Percentiles rank a stretch among this genome's conserved stretches.
These are phyloP conservation scores for Chenopodium formosanum DNA, from an alignment of 148 eudicot species.

Conservation along the genomic window DNA sequence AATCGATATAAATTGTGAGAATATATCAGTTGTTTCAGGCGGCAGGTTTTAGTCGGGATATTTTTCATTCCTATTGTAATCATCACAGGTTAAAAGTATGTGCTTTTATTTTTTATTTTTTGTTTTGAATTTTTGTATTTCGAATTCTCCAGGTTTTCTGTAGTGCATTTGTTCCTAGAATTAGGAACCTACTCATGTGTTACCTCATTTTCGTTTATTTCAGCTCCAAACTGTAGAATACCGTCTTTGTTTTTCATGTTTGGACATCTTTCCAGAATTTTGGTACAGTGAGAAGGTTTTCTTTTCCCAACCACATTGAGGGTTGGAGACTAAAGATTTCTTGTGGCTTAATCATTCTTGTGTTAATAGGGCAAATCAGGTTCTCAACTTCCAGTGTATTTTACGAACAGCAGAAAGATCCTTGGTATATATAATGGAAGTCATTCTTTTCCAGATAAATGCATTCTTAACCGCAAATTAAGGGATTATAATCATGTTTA, in stretches of 20 bases:
- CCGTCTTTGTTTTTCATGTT: not conserved
- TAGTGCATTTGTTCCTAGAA: slow-evolving; percentile 5
- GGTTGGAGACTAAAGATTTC: not conserved
- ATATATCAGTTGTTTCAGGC: slow-evolving; percentile 17
- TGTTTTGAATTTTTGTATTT: not conserved
- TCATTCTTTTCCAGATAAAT: no score
- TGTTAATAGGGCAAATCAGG: not conserved
- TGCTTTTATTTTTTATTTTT: not conserved
- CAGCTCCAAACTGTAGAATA: not conserved
- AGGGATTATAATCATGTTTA: no score
- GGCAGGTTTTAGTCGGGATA: slow-evolving; percentile 21
- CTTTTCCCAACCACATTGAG: not conserved
- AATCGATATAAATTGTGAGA: slow-evolving; percentile 10
- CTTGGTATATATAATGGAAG: no score
- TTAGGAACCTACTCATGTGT: not conserved
- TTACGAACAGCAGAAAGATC: no score
- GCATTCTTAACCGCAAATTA: no score
- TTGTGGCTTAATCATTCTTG: not conserved
- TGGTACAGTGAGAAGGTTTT: slow-evolving; percentile 4
- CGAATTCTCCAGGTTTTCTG: slow-evolving; percentile 9
- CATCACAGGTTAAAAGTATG: slow-evolving; percentile 24
- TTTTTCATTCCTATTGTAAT: slow-evolving; percentile 15
- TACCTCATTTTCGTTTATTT: not conserved
- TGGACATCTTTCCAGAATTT: slow-evolving; percentile 1
- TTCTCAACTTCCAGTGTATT: no score